Conservation (phyloP, 257 asterid genomes). For the Capsicum pubescens region DNA sequence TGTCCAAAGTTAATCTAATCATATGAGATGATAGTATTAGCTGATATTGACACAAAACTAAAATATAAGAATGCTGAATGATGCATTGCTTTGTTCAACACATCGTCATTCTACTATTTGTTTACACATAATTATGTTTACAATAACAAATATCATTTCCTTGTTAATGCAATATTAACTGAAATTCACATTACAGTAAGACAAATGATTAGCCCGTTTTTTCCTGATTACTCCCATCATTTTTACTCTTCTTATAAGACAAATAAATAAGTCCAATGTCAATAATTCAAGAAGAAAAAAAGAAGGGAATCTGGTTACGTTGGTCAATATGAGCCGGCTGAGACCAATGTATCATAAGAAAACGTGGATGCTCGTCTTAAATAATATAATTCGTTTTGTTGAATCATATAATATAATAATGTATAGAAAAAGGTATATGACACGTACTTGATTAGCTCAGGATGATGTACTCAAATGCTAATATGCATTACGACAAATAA, state of each 20-base stretch:
- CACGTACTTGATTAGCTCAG: not conserved
- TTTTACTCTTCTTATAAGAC: not conserved
- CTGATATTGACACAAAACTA: no score
- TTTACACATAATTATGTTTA: not conserved
- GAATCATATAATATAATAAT: not conserved
- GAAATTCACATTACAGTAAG: not conserved
- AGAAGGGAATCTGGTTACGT: not conserved
- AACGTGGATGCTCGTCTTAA: not conserved
- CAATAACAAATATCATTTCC: not conserved
- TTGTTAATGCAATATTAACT: not conserved
- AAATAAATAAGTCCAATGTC: not conserved
- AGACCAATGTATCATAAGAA: not conserved
- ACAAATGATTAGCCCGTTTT: not conserved
- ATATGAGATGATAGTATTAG: not conserved
- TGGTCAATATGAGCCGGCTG: not conserved
- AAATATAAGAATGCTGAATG: not conserved
- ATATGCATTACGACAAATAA: no score
- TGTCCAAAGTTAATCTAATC: not conserved
- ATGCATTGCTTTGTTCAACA: constrained; percentile 27
- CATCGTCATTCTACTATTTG: constrained; percentile 20
- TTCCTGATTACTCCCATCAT: not conserved
- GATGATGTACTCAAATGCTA: not conserved
- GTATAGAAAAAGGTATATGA: not conserved
- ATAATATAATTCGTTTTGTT: not conserved
- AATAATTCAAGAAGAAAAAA: not conserved